A percentile compares a stretch with the other conserved stretches of the same genome.
Conservation (phyloP, 768 basidiomycete species). For the Suillus sp. region DNA sequence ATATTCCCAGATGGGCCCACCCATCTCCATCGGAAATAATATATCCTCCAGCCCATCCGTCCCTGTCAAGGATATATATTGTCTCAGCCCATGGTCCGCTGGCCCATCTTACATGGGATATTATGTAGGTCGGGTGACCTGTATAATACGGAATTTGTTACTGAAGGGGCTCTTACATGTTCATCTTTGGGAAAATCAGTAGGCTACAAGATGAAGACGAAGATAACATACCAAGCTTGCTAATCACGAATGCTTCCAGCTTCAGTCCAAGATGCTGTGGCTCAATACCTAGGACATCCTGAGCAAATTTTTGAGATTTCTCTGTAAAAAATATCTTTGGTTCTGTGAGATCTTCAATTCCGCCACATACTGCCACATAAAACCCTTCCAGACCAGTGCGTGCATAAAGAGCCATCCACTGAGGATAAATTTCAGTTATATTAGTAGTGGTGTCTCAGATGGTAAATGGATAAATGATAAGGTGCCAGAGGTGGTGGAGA, state of each 20-base stretch:
- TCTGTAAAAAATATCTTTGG: constrained; percentile 12
- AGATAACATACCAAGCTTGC: constrained; percentile 8
- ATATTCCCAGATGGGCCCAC: too few relatives aligned
- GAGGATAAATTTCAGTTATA: neutral
- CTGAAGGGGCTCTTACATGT: too few relatives aligned
- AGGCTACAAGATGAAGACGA: neutral
- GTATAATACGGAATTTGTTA: too few relatives aligned
- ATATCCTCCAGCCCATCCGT: too few relatives aligned
- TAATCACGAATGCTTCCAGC: constrained; percentile 8
- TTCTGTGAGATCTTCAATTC: constrained; percentile 9
- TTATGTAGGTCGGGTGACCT: too few relatives aligned
- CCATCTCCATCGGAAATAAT: too few relatives aligned
- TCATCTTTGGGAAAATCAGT: constrained; percentile 5
- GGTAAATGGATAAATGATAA: too few relatives aligned
- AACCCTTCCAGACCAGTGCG: constrained; percentile 14
- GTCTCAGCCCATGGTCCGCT: too few relatives aligned
- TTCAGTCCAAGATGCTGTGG: constrained; percentile 6
- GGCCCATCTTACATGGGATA: too few relatives aligned
- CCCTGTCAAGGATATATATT: too few relatives aligned
- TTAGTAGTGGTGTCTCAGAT: too few relatives aligned
- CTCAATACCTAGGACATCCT: constrained; percentile 8
- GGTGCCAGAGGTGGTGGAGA: too few relatives aligned
- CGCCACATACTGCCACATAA: constrained; percentile 5
- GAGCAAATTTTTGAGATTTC: constrained; percentile 12
- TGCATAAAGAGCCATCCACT: constrained; percentile 12